Evolutionary conservation across 768 basidiomycete species (phyloP).

Genomic region (Russula emetica): DNA sequence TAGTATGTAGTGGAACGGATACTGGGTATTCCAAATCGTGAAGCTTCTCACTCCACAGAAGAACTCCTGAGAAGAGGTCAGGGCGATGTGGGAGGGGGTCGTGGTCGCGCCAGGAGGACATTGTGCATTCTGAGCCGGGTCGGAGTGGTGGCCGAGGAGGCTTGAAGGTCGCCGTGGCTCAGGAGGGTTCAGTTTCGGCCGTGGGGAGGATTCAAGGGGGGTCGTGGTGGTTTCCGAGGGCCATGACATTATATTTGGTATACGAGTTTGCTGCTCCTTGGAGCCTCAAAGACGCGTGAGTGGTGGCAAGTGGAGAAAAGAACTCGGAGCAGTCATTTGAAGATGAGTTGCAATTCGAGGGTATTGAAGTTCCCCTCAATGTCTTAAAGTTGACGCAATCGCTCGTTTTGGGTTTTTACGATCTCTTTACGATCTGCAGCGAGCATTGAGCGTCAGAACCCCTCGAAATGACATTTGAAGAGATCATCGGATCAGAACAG

Average conservation of each 20-base stretch:
- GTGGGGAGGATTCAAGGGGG: no score
- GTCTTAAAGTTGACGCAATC: constrained; percentile 43
- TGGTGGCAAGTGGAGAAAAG: constrained; percentile 5
- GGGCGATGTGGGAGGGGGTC: constrained; percentile 37
- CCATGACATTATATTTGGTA: constrained; percentile 30
- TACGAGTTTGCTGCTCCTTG: background rate
- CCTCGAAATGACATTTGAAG: background rate
- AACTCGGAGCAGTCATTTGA: background rate
- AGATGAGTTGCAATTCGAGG: constrained; percentile 11
- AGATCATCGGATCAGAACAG: background rate
- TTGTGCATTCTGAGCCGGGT: constrained; percentile 27
- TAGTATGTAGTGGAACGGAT: no score
- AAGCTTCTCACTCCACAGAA: constrained; percentile 36
- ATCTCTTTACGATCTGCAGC: constrained; percentile 47
- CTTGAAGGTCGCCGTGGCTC: no score
- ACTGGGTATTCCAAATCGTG: constrained; percentile 19
- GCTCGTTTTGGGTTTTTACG: constrained; percentile 47
- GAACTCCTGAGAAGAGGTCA: no score
- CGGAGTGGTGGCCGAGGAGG: constrained; percentile 39
- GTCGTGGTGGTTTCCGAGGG: no score
- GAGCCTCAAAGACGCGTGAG: background rate
- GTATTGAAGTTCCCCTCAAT: constrained; percentile 20
- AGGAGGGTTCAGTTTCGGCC: no score
- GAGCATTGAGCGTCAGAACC: background rate
- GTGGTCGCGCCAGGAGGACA: constrained; percentile 33